Evolutionary conservation across 441 rosid genomes (phyloP), one percentile per base, ranked within the genome.

Genomic region (Croton setiger): DNA sequence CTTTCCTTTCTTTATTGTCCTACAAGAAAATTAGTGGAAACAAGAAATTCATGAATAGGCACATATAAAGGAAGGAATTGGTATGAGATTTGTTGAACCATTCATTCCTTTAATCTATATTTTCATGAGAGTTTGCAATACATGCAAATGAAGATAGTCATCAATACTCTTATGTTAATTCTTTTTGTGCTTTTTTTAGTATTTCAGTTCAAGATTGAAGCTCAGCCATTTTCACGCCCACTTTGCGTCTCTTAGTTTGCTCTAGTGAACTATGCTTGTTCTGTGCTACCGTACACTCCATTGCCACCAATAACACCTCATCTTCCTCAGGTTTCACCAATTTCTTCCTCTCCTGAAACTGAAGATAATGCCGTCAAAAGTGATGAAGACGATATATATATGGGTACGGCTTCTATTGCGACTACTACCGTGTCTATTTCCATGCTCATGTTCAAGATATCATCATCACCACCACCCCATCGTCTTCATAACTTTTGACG

Each of bases 191-290:
- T 59, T 2, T 13, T 67, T 18, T 36, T 70, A 39, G 53, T 59
- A 13, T 33, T 69, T 33, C 55, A 66, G 51, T 65, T 66, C 0
- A 39, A 41, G 56, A 54, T 47, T 3, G 51, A 69, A 33, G 72
- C 80, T 23, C 73, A 74, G 60, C 73, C 60, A 7, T 74, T 68
- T 15, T 82, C 78, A n/a, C 87, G 70, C 52, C 88, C 92, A 9
- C 79, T 83, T 39, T 87, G 90, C 51, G 70, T 76, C 36, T 81
- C 90, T 73, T 89, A 87, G 65, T 70, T 78, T 64, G 66, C 86
- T 0, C 70, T 84, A 4, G 92, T 76, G 48, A 85, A 77, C 67
- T 74, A 85, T 60, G 88, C 92, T 7, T 84, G 88, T 51, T 31
- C 76, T 0, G 27, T 27, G 65, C 75, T 87, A 54, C 78, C 64